phyloP scores from a whole-genome alignment of 352 stramenopile genomes.

The Pythium brachiatum region DNA sequence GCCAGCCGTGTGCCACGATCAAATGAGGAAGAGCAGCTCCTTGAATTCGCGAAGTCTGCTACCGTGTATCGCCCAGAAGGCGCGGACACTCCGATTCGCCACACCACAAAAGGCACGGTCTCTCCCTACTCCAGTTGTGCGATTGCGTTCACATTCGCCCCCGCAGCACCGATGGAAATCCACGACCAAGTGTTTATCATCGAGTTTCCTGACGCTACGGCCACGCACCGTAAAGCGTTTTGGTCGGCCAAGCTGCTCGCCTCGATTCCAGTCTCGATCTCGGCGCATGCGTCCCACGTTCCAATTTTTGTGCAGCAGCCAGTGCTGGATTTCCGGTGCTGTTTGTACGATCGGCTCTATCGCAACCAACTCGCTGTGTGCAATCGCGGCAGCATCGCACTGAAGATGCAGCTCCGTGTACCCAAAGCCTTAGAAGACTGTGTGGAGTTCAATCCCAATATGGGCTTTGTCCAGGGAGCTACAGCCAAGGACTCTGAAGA shows the following conservation, averaged over 20 bases:
- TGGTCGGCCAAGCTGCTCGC: slow-evolving; percentile 12
- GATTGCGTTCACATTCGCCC: slow-evolving; percentile 62
- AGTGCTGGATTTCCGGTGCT: slow-evolving; percentile 80
- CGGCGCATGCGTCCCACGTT: slow-evolving; percentile 35
- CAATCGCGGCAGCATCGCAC: slow-evolving; percentile 87
- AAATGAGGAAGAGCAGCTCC: slow-evolving; percentile 33
- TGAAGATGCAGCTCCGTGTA: slow-evolving; percentile 77
- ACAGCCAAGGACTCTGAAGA: background rate
- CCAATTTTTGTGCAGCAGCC: slow-evolving; percentile 38
- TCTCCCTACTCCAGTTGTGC: slow-evolving; percentile 41
- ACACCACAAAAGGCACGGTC: slow-evolving; percentile 43
- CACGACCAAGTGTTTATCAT: slow-evolving; percentile 35
- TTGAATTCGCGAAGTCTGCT: slow-evolving; percentile 27
- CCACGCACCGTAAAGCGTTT: slow-evolving; percentile 7
- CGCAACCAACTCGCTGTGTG: slow-evolving; percentile 69
- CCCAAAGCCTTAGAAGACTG: slow-evolving; percentile 56
- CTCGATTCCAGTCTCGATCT: slow-evolving; percentile 22
- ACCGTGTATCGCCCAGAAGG: slow-evolving; percentile 43
- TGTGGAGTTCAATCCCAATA: slow-evolving; percentile 81
- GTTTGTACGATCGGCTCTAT: slow-evolving; percentile 86
- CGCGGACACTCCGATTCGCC: slow-evolving; percentile 38
- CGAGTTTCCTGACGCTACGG: slow-evolving; percentile 30
- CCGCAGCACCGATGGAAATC: slow-evolving; percentile 36
- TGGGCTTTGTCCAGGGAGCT: slow-evolving; percentile 79
- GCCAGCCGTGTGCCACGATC: slow-evolving; percentile 14